Evolutionary conservation across 1,139 yeast species (phyloP).

Genomic region (Pichia sp.): DNA sequence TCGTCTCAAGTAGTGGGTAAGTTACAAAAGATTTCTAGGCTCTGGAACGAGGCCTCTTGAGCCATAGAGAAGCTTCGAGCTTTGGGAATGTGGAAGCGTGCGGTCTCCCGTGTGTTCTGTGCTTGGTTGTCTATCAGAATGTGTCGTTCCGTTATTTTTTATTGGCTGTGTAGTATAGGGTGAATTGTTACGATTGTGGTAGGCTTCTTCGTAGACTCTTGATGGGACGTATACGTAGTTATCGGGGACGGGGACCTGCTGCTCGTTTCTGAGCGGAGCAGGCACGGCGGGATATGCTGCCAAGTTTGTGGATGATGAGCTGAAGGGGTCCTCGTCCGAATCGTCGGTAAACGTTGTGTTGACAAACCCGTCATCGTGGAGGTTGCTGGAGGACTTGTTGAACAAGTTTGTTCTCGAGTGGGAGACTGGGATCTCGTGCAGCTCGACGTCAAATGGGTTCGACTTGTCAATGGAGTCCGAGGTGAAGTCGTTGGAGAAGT

Average conservation of each 20-base stretch:
- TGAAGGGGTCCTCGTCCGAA: not conserved
- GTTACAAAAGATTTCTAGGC: not conserved
- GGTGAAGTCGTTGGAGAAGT: not conserved
- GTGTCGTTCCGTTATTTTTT: not conserved
- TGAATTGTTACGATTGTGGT: not conserved
- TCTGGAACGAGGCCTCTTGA: conserved; percentile 10
- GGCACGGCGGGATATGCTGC: not conserved
- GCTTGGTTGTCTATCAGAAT: not conserved
- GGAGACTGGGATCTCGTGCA: conserved; percentile 9
- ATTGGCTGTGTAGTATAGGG: not conserved
- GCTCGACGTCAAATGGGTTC: conserved; percentile 4
- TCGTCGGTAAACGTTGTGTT: not conserved
- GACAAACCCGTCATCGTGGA: not conserved
- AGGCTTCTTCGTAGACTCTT: conserved; percentile 11
- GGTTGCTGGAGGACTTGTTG: conserved; percentile 2
- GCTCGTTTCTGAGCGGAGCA: not conserved
- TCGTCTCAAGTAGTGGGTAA: too few relatives aligned
- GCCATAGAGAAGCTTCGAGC: conserved; percentile 6
- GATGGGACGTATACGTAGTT: conserved; percentile 13
- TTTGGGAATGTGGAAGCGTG: not conserved
- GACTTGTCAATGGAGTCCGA: conserved; percentile 8
- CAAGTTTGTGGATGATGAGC: not conserved
- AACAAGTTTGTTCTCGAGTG: conserved; percentile 13
- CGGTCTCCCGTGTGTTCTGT: not conserved
- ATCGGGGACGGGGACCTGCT: not conserved